phyloP scores from a whole-genome alignment of 2,329 filamentous ascomycete species.

The Lecanoromycetidae sp. region DNA sequence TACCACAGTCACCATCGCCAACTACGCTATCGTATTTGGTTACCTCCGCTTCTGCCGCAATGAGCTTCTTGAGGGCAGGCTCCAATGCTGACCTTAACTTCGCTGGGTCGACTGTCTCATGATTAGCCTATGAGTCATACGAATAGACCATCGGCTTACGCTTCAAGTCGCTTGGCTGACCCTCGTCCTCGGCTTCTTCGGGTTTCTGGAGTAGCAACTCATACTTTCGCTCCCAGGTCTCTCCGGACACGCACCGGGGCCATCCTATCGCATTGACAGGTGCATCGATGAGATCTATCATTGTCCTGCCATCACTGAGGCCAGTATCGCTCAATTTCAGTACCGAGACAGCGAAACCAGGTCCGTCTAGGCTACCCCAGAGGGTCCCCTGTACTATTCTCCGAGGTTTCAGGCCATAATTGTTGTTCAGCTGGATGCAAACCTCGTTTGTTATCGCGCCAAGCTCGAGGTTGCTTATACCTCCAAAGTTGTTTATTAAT shows the following conservation, averaged over 20 bases:
- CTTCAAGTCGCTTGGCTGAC: slow-evolving; percentile 32
- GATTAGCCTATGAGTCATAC: not conserved
- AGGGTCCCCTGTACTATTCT: slow-evolving; percentile 58
- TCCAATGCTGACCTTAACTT: slow-evolving; percentile 42
- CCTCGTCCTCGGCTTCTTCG: slow-evolving; percentile 39
- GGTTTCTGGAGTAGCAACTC: slow-evolving; percentile 17
- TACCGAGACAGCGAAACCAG: slow-evolving; percentile 62
- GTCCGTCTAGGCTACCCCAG: slow-evolving; percentile 67
- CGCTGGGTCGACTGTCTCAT: slow-evolving; percentile 38
- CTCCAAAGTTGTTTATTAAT: slow-evolving; percentile 64
- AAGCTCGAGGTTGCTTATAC: slow-evolving; percentile 59
- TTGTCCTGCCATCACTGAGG: slow-evolving; percentile 40
- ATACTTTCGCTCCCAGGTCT: slow-evolving; percentile 48
- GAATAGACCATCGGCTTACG: slow-evolving; percentile 21
- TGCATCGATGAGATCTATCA: slow-evolving; percentile 59
- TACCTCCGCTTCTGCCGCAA: slow-evolving; percentile 51
- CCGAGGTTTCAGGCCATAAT: slow-evolving; percentile 38
- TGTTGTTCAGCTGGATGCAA: slow-evolving; percentile 36
- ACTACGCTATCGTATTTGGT: slow-evolving; percentile 52
- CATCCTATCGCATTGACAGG: slow-evolving; percentile 60
- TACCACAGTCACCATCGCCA: slow-evolving; percentile 56
- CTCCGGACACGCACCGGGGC: slow-evolving; percentile 49
- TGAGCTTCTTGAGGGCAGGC: slow-evolving; percentile 47
- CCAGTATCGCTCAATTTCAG: slow-evolving; percentile 52
- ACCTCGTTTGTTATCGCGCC: slow-evolving; percentile 55